These are phyloP conservation scores for Aspergillus versicolor DNA, from an alignment of 2,329 filamentous ascomycete species.

Conservation along the genomic window DNA sequence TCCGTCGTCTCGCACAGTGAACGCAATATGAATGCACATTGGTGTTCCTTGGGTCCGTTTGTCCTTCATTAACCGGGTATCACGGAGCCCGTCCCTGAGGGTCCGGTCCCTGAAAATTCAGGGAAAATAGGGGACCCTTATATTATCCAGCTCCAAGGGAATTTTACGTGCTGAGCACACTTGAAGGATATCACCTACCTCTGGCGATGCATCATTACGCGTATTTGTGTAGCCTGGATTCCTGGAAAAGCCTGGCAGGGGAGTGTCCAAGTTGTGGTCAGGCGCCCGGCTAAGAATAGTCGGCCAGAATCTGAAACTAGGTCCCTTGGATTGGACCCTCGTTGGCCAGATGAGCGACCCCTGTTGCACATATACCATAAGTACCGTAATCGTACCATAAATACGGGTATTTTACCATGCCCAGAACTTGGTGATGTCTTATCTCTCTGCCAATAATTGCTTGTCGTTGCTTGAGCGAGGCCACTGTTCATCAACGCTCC, in stretches of 20 bases:
- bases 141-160: background rate
- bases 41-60: background rate
- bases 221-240: background rate
- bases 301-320: constrained; percentile 6
- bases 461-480: constrained; percentile 9
- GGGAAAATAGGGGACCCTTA: background rate
- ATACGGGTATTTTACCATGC: background rate
- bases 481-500: background rate
- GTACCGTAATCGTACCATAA: background rate
- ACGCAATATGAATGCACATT: background rate
- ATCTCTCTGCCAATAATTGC: constrained; percentile 18
- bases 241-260: background rate
- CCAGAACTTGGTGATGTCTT: constrained; percentile 9
- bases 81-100: background rate
- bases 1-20: background rate
- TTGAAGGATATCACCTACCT: background rate
- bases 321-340: background rate
- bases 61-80: too few species aligned
- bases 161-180: background rate
- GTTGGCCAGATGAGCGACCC: background rate
- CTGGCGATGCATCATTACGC: background rate
- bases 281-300: constrained; percentile 7
- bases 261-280: background rate
- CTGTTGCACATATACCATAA: background rate
- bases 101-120: background rate